Conservation (phyloP, 108 stramenopile species). For the Thalassiosira profunda region DNA sequence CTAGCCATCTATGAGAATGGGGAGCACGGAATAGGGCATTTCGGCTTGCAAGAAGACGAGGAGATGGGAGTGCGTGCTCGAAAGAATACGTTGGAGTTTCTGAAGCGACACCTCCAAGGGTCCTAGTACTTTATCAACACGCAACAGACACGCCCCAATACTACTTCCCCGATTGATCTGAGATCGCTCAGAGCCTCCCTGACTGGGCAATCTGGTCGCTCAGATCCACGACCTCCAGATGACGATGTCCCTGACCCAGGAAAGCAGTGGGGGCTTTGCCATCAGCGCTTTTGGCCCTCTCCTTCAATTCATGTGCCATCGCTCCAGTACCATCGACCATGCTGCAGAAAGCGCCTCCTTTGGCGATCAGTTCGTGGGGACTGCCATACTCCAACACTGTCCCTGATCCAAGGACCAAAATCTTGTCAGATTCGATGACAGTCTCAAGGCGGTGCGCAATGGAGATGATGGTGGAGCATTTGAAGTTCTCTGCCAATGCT, state of each 20-base stretch:
- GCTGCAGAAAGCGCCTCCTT: slow-evolving; percentile 4
- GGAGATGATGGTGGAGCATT: slow-evolving; percentile 75
- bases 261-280: no score
- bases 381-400: slow-evolving; percentile 79
- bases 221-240: no score
- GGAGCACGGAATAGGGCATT: slow-evolving; percentile 44
- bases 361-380: slow-evolving; percentile 63
- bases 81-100: slow-evolving; percentile 22
- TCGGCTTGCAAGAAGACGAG: slow-evolving; percentile 39
- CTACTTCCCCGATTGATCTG: no score
- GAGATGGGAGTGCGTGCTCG: slow-evolving; percentile 26
- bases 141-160: no score
- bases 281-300: no score
- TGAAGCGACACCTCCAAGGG: slow-evolving; percentile 15
- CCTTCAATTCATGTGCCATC: no score
- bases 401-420: slow-evolving; percentile 86
- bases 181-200: no score
- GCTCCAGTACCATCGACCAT: slow-evolving; percentile 49
- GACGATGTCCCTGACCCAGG: no score
- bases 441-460: slow-evolving; percentile 94
- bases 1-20: slow-evolving; percentile 23
- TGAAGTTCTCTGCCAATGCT: slow-evolving; percentile 46
- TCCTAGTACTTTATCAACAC: no score
- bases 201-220: no score
- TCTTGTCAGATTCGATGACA: slow-evolving; percentile 81